These are phyloP conservation scores for Mucor saturninus DNA, from an alignment of 371 early-diverging fungal genomes.

Conservation along the genomic window DNA sequence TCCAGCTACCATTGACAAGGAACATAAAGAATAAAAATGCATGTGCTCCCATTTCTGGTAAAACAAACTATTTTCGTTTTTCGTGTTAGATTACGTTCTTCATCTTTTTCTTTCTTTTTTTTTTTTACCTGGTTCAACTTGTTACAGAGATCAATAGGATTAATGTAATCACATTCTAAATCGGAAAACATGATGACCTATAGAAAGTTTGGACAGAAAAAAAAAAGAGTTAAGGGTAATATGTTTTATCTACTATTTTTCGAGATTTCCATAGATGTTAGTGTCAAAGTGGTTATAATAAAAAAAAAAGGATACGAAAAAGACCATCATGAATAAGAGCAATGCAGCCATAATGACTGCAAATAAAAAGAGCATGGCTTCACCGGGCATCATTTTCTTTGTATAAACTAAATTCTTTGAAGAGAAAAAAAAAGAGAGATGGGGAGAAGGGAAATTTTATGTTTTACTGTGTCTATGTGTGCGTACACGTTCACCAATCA, in stretches of 20 bases:
- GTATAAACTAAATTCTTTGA: neutral
- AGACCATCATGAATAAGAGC: slow-evolving; percentile 92
- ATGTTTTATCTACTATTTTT: neutral
- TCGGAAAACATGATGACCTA: slow-evolving; percentile 94
- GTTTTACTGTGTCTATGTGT: too few species aligned
- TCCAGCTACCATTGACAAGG: slow-evolving; percentile 86
- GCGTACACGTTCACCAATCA: too few species aligned
- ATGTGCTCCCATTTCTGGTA: slow-evolving; percentile 91
- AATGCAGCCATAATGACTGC: slow-evolving; percentile 89
- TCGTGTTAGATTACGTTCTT: neutral
- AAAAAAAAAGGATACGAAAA: slow-evolving; percentile 75
- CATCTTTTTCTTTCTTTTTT: neutral
- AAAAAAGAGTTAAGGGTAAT: slow-evolving; percentile 11
- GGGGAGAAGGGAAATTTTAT: slow-evolving; percentile 5
- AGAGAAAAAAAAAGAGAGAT: slow-evolving; percentile 14
- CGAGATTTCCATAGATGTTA: slow-evolving; percentile 6
- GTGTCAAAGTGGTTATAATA: neutral
- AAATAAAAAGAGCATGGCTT: slow-evolving; percentile 86
- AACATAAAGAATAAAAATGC: slow-evolving; percentile 82
- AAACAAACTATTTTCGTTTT: slow-evolving; percentile 73
- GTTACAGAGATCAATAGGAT: slow-evolving; percentile 97
- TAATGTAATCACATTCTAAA: slow-evolving; percentile 97
- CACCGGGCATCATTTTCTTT: slow-evolving; percentile 63
- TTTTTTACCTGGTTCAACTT: slow-evolving; percentile 85
- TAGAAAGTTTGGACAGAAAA: neutral